These are phyloP conservation scores for Strobilomyces dryophilus DNA, from an alignment of 768 basidiomycete species.

Conservation along the genomic window DNA sequence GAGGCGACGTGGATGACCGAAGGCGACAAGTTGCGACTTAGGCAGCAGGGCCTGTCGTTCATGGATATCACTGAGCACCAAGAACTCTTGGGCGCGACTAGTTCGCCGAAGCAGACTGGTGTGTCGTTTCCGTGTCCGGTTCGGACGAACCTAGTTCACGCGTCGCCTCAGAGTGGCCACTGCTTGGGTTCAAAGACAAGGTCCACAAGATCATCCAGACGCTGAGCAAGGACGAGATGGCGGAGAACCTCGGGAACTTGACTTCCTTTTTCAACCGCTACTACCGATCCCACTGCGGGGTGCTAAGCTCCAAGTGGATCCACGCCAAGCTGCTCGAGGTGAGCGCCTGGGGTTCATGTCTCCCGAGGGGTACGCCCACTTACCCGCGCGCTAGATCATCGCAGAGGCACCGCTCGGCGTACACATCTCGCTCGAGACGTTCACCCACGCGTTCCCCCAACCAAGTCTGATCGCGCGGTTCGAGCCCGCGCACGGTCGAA, in stretches of 20 bases:
- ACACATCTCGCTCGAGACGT: neutral
- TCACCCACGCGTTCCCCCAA: neutral
- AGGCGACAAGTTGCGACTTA: conserved; percentile 3
- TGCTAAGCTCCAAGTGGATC: conserved; percentile 39
- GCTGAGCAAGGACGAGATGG: conserved; percentile 27
- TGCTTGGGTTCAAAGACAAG: conserved; percentile 10
- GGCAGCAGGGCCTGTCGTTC: neutral
- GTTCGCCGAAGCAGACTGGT: neutral
- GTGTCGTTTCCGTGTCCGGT: neutral
- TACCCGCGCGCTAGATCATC: neutral
- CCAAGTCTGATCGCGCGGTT: neutral
- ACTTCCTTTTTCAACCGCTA: conserved; percentile 28
- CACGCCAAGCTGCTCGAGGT: conserved; percentile 21
- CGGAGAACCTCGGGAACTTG: conserved; percentile 31
- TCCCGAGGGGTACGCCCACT: neutral
- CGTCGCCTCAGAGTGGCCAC: conserved; percentile 13
- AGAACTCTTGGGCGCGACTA: neutral
- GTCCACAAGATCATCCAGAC: conserved; percentile 2
- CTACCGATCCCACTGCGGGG: conserved; percentile 31
- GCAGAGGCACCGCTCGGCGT: neutral
- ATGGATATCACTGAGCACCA: conserved; percentile 4
- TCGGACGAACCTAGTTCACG: neutral
- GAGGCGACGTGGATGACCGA: neutral
- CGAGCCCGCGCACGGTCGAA: neutral
- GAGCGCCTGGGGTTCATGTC: neutral